phyloP scores from a whole-genome alignment of 2,329 filamentous ascomycete genomes.

The Aotearoamyces nothofagi region DNA sequence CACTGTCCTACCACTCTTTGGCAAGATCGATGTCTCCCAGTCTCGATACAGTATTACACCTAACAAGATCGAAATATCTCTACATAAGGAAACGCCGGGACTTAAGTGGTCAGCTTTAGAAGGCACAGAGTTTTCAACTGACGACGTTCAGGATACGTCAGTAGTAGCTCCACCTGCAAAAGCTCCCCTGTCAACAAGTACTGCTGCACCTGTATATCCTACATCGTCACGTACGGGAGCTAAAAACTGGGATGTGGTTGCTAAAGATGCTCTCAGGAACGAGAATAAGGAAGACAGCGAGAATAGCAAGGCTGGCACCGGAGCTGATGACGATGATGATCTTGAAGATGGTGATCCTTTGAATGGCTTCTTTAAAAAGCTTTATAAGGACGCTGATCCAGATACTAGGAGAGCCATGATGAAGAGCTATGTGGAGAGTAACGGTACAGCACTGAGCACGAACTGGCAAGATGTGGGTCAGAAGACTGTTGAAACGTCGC shows the following conservation, averaged over 20 bases:
- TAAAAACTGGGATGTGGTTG: constrained; percentile 86
- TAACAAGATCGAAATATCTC: constrained; percentile 65
- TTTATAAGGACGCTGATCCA: constrained; percentile 62
- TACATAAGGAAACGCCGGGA: constrained; percentile 51
- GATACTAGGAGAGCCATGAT: constrained; percentile 90
- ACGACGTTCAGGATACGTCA: constrained; percentile 3
- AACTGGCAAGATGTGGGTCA: constrained; percentile 74
- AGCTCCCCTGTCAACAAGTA: background rate
- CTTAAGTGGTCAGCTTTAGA: constrained; percentile 15
- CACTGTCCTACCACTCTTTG: constrained; percentile 51
- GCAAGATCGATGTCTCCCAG: constrained; percentile 41
- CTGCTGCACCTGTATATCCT: constrained; percentile 52
- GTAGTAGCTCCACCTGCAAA: constrained; percentile 8
- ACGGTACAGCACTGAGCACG: constrained; percentile 82
- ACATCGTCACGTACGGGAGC: constrained; percentile 71
- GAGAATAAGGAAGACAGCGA: constrained; percentile 17
- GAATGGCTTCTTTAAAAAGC: constrained; percentile 76
- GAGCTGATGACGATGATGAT: constrained; percentile 33
- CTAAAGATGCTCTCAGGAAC: constrained; percentile 26
- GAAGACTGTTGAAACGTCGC: constrained; percentile 54
- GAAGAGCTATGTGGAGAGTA: constrained; percentile 92
- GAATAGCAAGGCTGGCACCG: constrained; percentile 12
- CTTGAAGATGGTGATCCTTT: constrained; percentile 48
- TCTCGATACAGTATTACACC: constrained; percentile 52
- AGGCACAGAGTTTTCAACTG: constrained; percentile 9